Evolutionary conservation across 306 rosid species (phyloP).

Genomic region (Lathyrus oleraceus): DNA sequence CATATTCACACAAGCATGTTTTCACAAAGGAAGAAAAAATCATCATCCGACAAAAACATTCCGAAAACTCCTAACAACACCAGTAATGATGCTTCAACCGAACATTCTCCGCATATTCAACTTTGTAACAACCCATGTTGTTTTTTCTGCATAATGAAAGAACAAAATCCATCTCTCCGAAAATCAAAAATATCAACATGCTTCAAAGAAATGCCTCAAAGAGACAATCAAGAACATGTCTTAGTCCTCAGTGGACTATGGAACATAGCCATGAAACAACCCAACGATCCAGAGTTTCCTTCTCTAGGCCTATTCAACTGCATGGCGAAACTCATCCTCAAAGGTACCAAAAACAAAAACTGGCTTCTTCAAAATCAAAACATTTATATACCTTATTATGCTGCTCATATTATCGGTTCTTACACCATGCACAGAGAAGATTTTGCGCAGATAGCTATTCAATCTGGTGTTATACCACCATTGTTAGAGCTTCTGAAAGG

Average conservation of each 20-base stretch:
- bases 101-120: neutral
- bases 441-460: constrained; percentile 62
- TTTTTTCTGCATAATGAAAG: constrained; percentile 76
- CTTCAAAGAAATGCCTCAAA: constrained; percentile 50
- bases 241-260: constrained; percentile 64
- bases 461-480: constrained; percentile 67
- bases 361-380: constrained; percentile 71
- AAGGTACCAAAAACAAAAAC: constrained; percentile 38
- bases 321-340: constrained; percentile 69
- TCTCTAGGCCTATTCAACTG: constrained; percentile 74
- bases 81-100: neutral
- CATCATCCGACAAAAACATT: neutral
- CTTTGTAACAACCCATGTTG: constrained; percentile 41
- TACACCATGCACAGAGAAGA: constrained; percentile 69
- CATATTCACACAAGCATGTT: constrained; percentile 37
- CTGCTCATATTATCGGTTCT: constrained; percentile 86
- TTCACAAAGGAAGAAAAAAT: constrained; percentile 39
- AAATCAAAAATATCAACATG: constrained; percentile 42
- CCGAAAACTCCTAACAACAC: constrained; percentile 25
- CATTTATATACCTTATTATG: constrained; percentile 77
- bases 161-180: constrained; percentile 45
- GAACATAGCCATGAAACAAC: constrained; percentile 73
- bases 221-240: constrained; percentile 50
- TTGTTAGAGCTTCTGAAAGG: constrained; percentile 66
- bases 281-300: constrained; percentile 67